Conservation (phyloP, 306 rosid genomes). For the Pyrus bretschneideri region DNA sequence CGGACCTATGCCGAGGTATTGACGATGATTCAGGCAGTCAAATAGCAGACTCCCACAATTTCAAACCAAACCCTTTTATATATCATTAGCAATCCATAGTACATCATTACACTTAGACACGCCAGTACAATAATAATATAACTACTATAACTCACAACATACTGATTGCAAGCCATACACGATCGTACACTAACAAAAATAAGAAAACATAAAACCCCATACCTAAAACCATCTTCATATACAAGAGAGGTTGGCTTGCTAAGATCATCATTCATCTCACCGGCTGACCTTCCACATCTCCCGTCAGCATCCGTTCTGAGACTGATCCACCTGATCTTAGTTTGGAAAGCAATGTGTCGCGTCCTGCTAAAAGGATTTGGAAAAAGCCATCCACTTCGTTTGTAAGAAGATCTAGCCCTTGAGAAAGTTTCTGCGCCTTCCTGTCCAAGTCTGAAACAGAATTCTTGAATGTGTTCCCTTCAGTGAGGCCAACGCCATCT, state of each 20-base stretch:
- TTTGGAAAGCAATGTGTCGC: constrained; percentile 56
- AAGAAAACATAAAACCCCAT: constrained; percentile 32
- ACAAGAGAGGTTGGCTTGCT: constrained; percentile 14
- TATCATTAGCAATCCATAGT: constrained; percentile 21
- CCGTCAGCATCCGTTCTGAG: constrained; percentile 13
- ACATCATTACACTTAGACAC: constrained; percentile 29
- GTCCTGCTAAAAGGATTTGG: constrained; percentile 49
- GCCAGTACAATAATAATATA: background rate
- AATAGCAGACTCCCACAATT: background rate
- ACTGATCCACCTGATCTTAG: constrained; percentile 42
- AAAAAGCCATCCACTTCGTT: constrained; percentile 69
- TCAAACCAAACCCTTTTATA: constrained; percentile 17
- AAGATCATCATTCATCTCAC: constrained; percentile 15
- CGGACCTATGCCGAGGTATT: too few relatives aligned
- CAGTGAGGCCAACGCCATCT: constrained; percentile 24
- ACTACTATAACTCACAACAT: constrained; percentile 25
- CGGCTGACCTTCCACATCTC: constrained; percentile 20
- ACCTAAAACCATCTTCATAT: constrained; percentile 22
- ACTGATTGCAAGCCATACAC: constrained; percentile 33
- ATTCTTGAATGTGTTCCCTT: constrained; percentile 23
- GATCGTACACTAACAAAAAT: constrained; percentile 22
- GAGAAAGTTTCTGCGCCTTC: constrained; percentile 41
- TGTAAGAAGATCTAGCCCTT: constrained; percentile 65
- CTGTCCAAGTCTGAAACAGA: constrained; percentile 35
- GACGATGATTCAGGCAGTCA: too few relatives aligned